Evolutionary conservation across 2,329 filamentous ascomycete species (phyloP).

Genomic region (Acarospora socialis): DNA sequence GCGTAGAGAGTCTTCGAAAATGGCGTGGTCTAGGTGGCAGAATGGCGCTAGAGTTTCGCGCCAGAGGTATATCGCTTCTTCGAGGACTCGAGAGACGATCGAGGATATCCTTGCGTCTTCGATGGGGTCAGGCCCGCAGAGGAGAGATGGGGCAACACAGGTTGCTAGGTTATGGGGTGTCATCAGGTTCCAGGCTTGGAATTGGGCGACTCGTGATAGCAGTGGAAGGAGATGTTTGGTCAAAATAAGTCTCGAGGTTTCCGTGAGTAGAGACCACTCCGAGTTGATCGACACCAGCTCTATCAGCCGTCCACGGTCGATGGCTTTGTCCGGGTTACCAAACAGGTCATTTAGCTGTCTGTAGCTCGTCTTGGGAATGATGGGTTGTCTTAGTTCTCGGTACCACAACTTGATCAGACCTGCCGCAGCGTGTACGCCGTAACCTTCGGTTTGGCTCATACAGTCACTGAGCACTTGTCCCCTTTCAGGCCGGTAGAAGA

Average conservation of each 20-base stretch:
- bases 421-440: constrained; percentile 38
- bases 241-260: constrained; percentile 33
- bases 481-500: constrained; percentile 20
- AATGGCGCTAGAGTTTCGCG: constrained; percentile 8
- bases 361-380: constrained; percentile 37
- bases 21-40: constrained; percentile 1
- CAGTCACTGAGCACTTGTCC: constrained; percentile 33
- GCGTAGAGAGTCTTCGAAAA: constrained; percentile 9
- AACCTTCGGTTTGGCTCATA: constrained; percentile 29
- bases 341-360: constrained; percentile 30
- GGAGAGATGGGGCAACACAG: constrained; percentile 38
- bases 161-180: constrained; percentile 38
- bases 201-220: constrained; percentile 31
- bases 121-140: constrained; percentile 39
- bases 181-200: constrained; percentile 40
- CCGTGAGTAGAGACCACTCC: constrained; percentile 31
- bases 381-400: constrained; percentile 35
- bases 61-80: constrained; percentile 29
- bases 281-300: constrained; percentile 19
- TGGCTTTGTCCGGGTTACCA: constrained; percentile 23
- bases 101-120: constrained; percentile 40
- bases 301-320: constrained; percentile 33
- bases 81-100: constrained; percentile 35
- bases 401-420: constrained; percentile 44
- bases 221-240: constrained; percentile 38